A percentile compares a stretch with the other conserved stretches of the same genome.
Evolutionary conservation across 2,329 filamentous ascomycete species (phyloP).

Genomic region (Myriosclerotinia scirpicola): DNA sequence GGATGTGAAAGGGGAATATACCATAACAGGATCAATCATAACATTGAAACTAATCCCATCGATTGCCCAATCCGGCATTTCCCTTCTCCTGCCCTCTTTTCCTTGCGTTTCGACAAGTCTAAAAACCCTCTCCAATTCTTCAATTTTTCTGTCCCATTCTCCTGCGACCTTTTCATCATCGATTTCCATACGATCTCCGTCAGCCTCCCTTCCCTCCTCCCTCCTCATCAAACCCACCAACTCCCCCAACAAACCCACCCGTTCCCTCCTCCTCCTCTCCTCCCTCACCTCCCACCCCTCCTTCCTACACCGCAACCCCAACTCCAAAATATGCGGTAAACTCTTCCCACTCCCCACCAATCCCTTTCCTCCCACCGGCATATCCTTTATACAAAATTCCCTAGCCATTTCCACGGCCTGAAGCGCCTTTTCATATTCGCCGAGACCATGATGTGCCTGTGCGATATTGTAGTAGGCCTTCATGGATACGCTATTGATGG

Average conservation of each 20-base stretch:
- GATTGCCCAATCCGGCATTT: constrained; percentile 67
- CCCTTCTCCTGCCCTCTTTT: constrained; percentile 50
- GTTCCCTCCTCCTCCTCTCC: constrained; percentile 55
- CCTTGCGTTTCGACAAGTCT: constrained; percentile 48
- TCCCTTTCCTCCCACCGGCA: constrained; percentile 60
- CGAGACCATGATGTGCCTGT: constrained; percentile 57
- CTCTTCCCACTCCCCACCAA: constrained; percentile 35
- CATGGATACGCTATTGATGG: constrained; percentile 47
- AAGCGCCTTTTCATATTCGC: constrained; percentile 12
- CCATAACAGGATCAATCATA: constrained; percentile 65
- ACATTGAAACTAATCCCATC: constrained; percentile 75
- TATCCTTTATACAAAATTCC: constrained; percentile 12
- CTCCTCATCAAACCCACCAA: constrained; percentile 53
- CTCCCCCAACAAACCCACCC: constrained; percentile 59
- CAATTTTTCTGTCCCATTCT: constrained; percentile 51
- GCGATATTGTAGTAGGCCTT: constrained; percentile 85
- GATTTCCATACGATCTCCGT: constrained; percentile 46
- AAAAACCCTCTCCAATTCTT: constrained; percentile 50
- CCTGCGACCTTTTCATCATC: constrained; percentile 43
- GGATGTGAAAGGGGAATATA: constrained; percentile 30
- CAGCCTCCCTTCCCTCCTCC: constrained; percentile 48
- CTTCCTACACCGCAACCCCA: constrained; percentile 80
- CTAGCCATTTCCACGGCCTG: constrained; percentile 11
- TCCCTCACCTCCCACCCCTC: constrained; percentile 80
- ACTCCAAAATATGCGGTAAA: constrained; percentile 67